A percentile compares a stretch with the other conserved stretches of the same genome.
phyloP scores from a whole-genome alignment of 2,329 filamentous ascomycete genomes.

The Trichophyton benhamiae region DNA sequence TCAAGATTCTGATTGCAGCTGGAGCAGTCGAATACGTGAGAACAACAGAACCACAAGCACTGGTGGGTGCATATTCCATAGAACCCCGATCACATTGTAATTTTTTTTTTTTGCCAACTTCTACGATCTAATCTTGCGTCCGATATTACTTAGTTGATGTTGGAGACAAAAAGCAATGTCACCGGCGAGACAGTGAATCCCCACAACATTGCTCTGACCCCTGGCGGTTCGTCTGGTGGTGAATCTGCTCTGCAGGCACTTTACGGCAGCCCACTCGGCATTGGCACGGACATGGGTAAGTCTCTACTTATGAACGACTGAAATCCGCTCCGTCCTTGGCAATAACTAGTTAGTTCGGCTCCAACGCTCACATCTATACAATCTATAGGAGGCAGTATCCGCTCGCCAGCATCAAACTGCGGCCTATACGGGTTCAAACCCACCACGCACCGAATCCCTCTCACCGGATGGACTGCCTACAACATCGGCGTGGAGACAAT shows the following conservation, averaged over 20 bases:
- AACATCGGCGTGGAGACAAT: slow-evolving; percentile 30
- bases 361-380: slow-evolving; percentile 20
- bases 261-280: slow-evolving; percentile 46
- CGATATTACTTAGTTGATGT: slow-evolving; percentile 28
- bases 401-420: slow-evolving; percentile 44
- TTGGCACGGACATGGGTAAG: slow-evolving; percentile 51
- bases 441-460: slow-evolving; percentile 36
- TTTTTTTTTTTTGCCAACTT: neutral
- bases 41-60: slow-evolving; percentile 51
- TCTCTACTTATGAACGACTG: neutral
- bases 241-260: slow-evolving; percentile 52
- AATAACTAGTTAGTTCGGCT: too few relatives aligned
- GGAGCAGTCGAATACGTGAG: slow-evolving; percentile 48
- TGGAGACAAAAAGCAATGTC: slow-evolving; percentile 50
- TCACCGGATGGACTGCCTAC: slow-evolving; percentile 31
- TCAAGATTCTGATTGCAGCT: slow-evolving; percentile 11
- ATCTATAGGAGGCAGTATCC: slow-evolving; percentile 37
- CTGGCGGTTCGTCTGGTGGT: slow-evolving; percentile 55
- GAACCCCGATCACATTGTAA: neutral
- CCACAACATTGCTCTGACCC: slow-evolving; percentile 49
- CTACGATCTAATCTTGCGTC: neutral
- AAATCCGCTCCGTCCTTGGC: slow-evolving; percentile 14
- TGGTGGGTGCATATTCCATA: slow-evolving; percentile 28
- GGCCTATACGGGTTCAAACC: slow-evolving; percentile 33
- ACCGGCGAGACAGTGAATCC: slow-evolving; percentile 54